phyloP scores from a whole-genome alignment of 202 grass and related monocot genomes.

The Panicum hallii region DNA sequence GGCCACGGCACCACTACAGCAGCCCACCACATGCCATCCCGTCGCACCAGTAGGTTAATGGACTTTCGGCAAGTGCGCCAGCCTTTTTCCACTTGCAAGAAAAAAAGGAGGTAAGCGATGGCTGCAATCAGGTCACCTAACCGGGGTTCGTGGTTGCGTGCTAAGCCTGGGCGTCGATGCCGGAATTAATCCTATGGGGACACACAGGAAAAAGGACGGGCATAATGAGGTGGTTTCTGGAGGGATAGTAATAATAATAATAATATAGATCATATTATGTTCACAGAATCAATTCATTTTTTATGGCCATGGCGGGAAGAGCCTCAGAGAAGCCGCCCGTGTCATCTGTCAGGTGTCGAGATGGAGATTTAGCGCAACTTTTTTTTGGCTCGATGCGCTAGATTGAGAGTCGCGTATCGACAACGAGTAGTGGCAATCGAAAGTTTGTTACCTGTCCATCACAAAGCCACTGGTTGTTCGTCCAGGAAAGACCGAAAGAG shows the following conservation, averaged over 20 bases:
- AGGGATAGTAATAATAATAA: neutral
- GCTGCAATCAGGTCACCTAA: conserved; percentile 38
- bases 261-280: neutral
- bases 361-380: conserved; percentile 10
- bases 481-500: neutral
- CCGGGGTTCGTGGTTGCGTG: conserved; percentile 36
- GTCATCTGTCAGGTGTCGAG: neutral
- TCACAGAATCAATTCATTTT: conserved; percentile 9
- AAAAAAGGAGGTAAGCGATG: conserved; percentile 40
- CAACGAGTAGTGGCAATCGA: conserved; percentile 1
- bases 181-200: neutral
- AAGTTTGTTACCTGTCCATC: conserved; percentile 35
- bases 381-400: neutral
- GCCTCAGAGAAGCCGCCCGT: neutral
- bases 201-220: neutral
- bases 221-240: conserved; percentile 13
- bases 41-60: conserved; percentile 11
- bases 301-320: conserved; percentile 13
- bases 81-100: conserved; percentile 40
- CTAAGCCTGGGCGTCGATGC: neutral
- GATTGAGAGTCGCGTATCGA: neutral
- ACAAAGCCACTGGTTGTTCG: neutral
- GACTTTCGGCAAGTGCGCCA: conserved; percentile 61
- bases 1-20: conserved; percentile 28
- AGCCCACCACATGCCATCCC: conserved; percentile 47